Evolutionary conservation across 2,329 filamentous ascomycete species (phyloP).

Genomic region (Cylindrodendrum hubeiense): DNA sequence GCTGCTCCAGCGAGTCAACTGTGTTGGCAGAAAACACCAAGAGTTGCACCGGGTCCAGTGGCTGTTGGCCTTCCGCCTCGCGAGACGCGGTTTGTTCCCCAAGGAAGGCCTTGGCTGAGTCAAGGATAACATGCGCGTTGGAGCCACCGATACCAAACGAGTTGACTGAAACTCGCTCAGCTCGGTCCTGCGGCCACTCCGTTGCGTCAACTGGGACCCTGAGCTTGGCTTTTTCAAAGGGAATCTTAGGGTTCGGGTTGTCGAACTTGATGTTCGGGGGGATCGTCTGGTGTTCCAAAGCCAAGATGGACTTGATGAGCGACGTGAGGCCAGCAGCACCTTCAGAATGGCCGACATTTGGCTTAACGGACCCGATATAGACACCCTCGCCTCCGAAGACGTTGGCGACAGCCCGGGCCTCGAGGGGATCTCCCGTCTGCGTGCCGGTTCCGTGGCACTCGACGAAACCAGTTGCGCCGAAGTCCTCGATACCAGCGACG

Average conservation of each 20-base stretch:
- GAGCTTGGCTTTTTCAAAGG: conserved; percentile 39
- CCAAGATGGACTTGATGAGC: conserved; percentile 50
- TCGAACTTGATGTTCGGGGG: conserved; percentile 50
- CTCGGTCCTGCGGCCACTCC: conserved; percentile 40
- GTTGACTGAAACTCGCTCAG: conserved; percentile 50
- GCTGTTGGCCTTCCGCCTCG: neutral
- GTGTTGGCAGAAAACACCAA: conserved; percentile 38
- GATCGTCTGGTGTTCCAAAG: conserved; percentile 48
- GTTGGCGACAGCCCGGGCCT: conserved; percentile 50
- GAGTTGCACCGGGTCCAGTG: conserved; percentile 7
- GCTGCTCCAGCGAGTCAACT: conserved; percentile 2
- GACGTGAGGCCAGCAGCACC: conserved; percentile 46
- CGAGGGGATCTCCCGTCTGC: conserved; percentile 55
- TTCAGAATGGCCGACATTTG: conserved; percentile 55
- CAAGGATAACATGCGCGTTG: conserved; percentile 51
- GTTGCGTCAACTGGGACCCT: conserved; percentile 39
- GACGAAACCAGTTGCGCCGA: conserved; percentile 43
- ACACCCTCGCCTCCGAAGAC: conserved; percentile 46
- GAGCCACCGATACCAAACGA: conserved; percentile 55
- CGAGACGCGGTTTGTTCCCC: no score
- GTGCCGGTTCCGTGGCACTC: conserved; percentile 63
- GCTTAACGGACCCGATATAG: conserved; percentile 50
- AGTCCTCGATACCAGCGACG: conserved; percentile 40
- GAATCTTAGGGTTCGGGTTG: conserved; percentile 44
- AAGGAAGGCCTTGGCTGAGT: conserved; percentile 14